Base-by-base conservation (phyloP, 2,329 filamentous ascomycete genomes). In the Aaosphaeria pasadenensis region DNA sequence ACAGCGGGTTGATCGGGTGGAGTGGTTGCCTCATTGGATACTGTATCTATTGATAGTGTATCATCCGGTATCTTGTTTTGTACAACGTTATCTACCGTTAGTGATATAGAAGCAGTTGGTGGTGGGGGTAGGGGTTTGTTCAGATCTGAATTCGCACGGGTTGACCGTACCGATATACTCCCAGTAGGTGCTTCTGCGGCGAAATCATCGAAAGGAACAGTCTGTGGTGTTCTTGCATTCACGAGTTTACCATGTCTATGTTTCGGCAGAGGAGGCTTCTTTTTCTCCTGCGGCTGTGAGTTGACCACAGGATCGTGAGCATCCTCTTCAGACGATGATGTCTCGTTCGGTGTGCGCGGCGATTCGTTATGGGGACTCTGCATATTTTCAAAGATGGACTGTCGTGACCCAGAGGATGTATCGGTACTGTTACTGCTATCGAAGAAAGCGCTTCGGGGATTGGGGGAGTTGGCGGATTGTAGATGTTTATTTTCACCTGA, bases 231-330 rank as follows among this genome's bases (percentile, higher is more conserved):
- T 71, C 72, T 50, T 56, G 59, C 67, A 55, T 78, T 83, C 54
- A 92, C 87, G 13, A 85, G 77, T 68, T 87, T 91, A 4, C 89
- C 89, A 71, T 91, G 88, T 46, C 88, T 83, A 44, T 87, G 90
- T 62, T 81, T 89, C 7, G 88, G 88, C 5, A 66, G 60, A 24
- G 67, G 69, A 1, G 87, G 86, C 5, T 88, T 88, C 11, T 87
- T 86, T 69, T 82, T 84, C 63, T 86, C 87, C 54, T 77, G 72
- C 43, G 44, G 64, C 55, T 17, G 63, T 50, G 42, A 62, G 43
- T 64, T 60, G 7, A 57, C 55, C 30, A 64, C 54, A 28, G 63
- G 48, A 7, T 52, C 54, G 39, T 56, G 51, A 11, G 47, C 72
- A 4, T 77, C 72, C 36, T 75, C 74, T 38, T 83, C 81, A 2